Base-by-base conservation (phyloP, 345 rosid species). In the Citrus hindsii region DNA sequence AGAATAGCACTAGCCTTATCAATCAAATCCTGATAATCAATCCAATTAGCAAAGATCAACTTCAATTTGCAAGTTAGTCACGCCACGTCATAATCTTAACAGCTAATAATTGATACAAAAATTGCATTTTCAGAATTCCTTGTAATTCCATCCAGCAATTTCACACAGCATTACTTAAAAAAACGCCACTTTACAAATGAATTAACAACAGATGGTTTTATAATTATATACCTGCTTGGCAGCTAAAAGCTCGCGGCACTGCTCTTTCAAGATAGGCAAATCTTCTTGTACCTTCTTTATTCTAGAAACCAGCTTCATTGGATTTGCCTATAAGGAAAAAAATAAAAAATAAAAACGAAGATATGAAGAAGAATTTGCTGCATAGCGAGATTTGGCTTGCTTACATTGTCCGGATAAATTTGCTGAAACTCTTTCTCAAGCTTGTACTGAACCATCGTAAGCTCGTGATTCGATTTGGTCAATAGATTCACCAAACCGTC, bases 401-500 rank as follows among this genome's bases (percentile, higher is more conserved):
- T 78, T 82, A 95, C 98, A 62, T 89, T 85, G 33, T 92, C 93
- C 9, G 98, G 97, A 82, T 95, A 93, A 9, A 82, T 78, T 82
- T 85, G 93, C 55, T 88, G 93, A 28, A 95, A 92, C 80, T 95
- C 99, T 66, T 82, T 86, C 82, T 93, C 97, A 69, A 95, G 94
- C 84, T 87, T 88, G 79, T 88, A 83, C 51, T 93, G 98, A 61
- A 95, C 88, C 32, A 48, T 59, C 7, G 68, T 80, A n/a, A 95
- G 93, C 81, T 93, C 94, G 79, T 82, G 92, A 83, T 87, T 84
- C 32, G 96, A 94, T 81, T 85, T 91, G 0, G 84, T 86, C 79
- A 95, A 87, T 62, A 93, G 83, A 79, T 84, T 92, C 76, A 88
- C 77, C 78, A 93, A 80, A 73, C 84, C 82, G 66, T 86, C 89